A percentile compares a stretch with the other conserved stretches of the same genome.
Evolutionary conservation across 2,329 filamentous ascomycete genomes (phyloP).

Genomic region (Periconia macrospinosa): DNA sequence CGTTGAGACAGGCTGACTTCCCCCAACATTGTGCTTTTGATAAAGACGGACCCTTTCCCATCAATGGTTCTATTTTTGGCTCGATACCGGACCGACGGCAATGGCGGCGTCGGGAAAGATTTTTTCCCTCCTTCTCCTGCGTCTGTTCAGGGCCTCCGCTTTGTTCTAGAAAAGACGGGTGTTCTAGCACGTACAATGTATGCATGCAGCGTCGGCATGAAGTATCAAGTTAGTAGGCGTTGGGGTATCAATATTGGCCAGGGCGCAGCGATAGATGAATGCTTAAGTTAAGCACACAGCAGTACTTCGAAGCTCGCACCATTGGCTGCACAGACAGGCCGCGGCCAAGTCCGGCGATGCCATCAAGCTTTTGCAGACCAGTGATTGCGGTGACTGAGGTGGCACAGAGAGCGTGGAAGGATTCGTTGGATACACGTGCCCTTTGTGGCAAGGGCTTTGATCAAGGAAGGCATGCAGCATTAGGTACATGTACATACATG

Average conservation of each 20-base stretch:
- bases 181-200: neutral
- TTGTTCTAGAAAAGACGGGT: slow-evolving; percentile 37
- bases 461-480: neutral
- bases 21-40: neutral
- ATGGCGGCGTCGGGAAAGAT: slow-evolving; percentile 15
- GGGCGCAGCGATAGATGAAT: neutral
- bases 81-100: slow-evolving; percentile 14
- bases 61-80: slow-evolving; percentile 14
- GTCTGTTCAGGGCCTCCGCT: slow-evolving; percentile 17
- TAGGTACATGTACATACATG: too few relatives aligned
- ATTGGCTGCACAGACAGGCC: slow-evolving; percentile 22
- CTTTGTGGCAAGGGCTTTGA: slow-evolving; percentile 1
- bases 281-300: neutral
- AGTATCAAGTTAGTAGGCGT: neutral
- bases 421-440: slow-evolving; percentile 2
- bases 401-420: neutral
- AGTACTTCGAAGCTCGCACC: too few relatives aligned
- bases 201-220: neutral
- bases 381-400: slow-evolving; percentile 1
- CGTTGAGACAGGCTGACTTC: too few relatives aligned
- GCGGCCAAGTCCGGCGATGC: slow-evolving; percentile 10
- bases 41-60: neutral
- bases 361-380: neutral
- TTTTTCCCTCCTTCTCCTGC: slow-evolving; percentile 7
- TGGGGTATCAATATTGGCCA: neutral